Evolutionary conservation across 2,329 filamentous ascomycete genomes (phyloP), one percentile per base, ranked within the genome.

Genomic region (Parafenestella ontariensis): DNA sequence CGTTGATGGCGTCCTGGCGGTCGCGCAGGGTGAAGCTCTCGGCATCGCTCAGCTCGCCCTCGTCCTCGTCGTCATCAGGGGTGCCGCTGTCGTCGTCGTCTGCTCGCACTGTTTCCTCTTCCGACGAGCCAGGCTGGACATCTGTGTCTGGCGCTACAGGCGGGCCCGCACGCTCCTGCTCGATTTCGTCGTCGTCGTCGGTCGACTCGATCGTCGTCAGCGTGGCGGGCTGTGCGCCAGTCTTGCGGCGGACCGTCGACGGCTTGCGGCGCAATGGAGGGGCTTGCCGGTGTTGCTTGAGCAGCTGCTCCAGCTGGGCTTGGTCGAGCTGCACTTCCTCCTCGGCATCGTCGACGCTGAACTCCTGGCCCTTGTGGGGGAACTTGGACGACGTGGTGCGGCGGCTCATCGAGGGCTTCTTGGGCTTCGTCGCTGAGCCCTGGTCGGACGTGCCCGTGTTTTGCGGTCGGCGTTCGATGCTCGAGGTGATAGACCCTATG

Each of bases 1-100:
- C 89, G 78, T 99, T 99, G 82, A 99, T 99, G 62, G 95, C 95
- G 74, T 96, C 88, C 77, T 99, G 95, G 51, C 95, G 87, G 76
- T 99, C 95, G 76, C 96, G 96, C 66, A 99, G 84, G 0, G 95
- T 99, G 74, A 99, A 99, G 79, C 94, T 98, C 78, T 97, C 95
- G 1, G 95, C 90, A 66, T 98, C 95, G 75, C 94, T 97, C 46
- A 93, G 70, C 54, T 90, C 87, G 54, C 80, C 87, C 28, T 90
- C 88, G 18, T 90, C 89, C 9, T 89, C 87, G 24, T 60, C 65
- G 37, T 84, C 85, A 18, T 85, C 84, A 18, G 80, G 80, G 13
- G 82, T 82, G 15, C 83, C 83, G 31, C 77, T 74, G 60, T 77
- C 74, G 17, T 76, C 74, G 23, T 76, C 76, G 36, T 71, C 70